Evolutionary conservation across 2,329 filamentous ascomycete genomes (phyloP).

Genomic region (Fusarium brevicatenulatum): DNA sequence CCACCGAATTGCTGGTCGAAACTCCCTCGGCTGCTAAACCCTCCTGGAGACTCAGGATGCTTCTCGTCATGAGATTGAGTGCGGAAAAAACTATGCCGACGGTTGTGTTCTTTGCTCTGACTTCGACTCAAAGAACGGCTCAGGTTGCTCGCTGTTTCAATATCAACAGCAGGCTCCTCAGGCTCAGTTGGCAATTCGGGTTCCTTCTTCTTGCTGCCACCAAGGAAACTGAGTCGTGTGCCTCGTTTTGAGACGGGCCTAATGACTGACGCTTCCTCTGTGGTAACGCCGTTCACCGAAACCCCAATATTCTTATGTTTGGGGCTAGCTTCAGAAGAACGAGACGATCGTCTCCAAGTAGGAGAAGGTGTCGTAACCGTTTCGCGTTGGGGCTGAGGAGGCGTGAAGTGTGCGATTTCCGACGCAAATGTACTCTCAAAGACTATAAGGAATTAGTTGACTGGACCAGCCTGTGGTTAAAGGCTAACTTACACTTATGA

Average conservation of each 20-base stretch:
- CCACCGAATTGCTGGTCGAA: conserved; percentile 44
- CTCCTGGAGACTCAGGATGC: conserved; percentile 39
- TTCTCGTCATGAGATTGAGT: conserved; percentile 48
- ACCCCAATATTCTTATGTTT: conserved; percentile 48
- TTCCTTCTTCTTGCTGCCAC: conserved; percentile 62
- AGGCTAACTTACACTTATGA: conserved; percentile 66
- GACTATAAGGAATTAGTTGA: conserved; percentile 53
- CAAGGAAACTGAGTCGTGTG: conserved; percentile 66
- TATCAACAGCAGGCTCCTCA: conserved; percentile 45
- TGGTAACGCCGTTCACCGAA: conserved; percentile 49
- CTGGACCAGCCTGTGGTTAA: neutral
- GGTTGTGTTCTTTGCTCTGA: conserved; percentile 46
- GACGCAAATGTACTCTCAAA: conserved; percentile 72
- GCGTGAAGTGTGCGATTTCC: conserved; percentile 72
- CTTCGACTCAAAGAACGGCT: conserved; percentile 42
- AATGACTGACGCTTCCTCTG: conserved; percentile 62
- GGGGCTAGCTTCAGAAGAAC: conserved; percentile 52
- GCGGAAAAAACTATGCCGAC: conserved; percentile 59
- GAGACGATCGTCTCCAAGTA: conserved; percentile 62
- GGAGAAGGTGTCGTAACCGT: conserved; percentile 56
- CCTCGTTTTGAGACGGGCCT: conserved; percentile 63
- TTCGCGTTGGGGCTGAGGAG: conserved; percentile 57
- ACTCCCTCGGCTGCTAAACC: conserved; percentile 43
- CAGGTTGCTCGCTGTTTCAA: conserved; percentile 48
- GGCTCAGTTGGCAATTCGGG: conserved; percentile 45